phyloP scores from a whole-genome alignment of 306 rosid genomes.

The Argentina anserina region DNA sequence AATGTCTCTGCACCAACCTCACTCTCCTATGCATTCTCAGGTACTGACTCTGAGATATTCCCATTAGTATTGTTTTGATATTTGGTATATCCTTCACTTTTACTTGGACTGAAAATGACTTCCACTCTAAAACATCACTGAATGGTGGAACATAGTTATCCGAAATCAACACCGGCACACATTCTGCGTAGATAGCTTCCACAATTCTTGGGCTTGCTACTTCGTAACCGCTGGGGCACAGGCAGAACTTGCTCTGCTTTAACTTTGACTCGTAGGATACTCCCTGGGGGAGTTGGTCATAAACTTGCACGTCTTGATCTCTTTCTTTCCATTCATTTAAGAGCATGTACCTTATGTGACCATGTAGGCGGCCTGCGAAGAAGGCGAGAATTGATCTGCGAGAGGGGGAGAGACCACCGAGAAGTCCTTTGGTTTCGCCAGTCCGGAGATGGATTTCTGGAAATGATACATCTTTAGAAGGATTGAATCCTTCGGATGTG shows the following conservation, averaged over 20 bases:
- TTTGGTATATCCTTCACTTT: slow-evolving; percentile 39
- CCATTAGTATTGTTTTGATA: slow-evolving; percentile 29
- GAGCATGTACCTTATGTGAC: slow-evolving; percentile 35
- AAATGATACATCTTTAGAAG: slow-evolving; percentile 41
- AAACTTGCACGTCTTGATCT: slow-evolving; percentile 39
- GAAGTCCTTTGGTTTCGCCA: slow-evolving; percentile 28
- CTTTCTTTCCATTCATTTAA: slow-evolving; percentile 37
- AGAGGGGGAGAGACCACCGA: slow-evolving; percentile 33
- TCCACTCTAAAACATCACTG: slow-evolving; percentile 45
- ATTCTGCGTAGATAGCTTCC: slow-evolving; percentile 49
- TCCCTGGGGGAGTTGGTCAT: slow-evolving; percentile 31
- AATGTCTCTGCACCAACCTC: slow-evolving; percentile 36
- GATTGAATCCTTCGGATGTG: slow-evolving; percentile 41
- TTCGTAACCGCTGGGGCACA: slow-evolving; percentile 47
- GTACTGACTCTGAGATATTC: slow-evolving; percentile 38
- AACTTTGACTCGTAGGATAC: slow-evolving; percentile 32
- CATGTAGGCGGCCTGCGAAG: slow-evolving; percentile 42
- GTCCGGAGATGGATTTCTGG: slow-evolving; percentile 42
- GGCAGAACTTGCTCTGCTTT: slow-evolving; percentile 38
- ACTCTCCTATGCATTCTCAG: slow-evolving; percentile 44
- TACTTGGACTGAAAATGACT: slow-evolving; percentile 35
- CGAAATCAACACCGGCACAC: slow-evolving; percentile 43
- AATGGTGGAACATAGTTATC: slow-evolving; percentile 42
- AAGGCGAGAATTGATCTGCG: slow-evolving; percentile 37
- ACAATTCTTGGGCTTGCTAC: slow-evolving; percentile 47